Conservation (phyloP, 257 asterid genomes). For the Ballota nigra region DNA sequence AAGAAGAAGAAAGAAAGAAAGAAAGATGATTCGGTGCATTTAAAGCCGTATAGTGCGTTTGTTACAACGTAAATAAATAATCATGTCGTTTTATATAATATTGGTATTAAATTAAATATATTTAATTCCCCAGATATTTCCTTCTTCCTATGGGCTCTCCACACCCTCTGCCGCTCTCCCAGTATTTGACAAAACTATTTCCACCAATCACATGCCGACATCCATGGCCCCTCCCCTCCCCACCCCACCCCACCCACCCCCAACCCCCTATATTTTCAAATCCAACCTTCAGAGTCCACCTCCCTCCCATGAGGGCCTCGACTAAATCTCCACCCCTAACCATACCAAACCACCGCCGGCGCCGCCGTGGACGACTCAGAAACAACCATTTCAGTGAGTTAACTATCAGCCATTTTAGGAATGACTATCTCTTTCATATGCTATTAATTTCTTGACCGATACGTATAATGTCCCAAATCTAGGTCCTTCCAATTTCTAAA, state of each 20-base stretch:
- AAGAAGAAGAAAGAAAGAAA: too few relatives aligned
- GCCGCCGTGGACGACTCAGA: neutral
- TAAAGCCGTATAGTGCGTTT: neutral
- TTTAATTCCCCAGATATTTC: slow-evolving; percentile 7
- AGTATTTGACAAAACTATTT: neutral
- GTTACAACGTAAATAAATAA: neutral
- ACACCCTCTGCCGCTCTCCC: neutral
- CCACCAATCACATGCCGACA: slow-evolving; percentile 24
- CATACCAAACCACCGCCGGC: neutral
- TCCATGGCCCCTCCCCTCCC: neutral
- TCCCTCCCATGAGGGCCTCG: neutral
- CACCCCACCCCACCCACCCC: neutral
- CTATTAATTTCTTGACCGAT: neutral
- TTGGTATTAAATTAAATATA: neutral
- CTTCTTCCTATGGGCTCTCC: slow-evolving; percentile 16
- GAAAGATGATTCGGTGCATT: neutral
- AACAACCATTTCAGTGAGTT: neutral
- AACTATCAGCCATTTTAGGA: too few relatives aligned
- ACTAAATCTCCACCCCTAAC: neutral
- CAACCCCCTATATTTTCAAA: neutral
- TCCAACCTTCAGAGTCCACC: neutral
- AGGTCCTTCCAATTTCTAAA: neutral
- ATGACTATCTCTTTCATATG: neutral
- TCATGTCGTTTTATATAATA: neutral
- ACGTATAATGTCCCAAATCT: neutral